Base-by-base conservation (phyloP, 306 rosid genomes). In the Ziziphus jujuba region DNA sequence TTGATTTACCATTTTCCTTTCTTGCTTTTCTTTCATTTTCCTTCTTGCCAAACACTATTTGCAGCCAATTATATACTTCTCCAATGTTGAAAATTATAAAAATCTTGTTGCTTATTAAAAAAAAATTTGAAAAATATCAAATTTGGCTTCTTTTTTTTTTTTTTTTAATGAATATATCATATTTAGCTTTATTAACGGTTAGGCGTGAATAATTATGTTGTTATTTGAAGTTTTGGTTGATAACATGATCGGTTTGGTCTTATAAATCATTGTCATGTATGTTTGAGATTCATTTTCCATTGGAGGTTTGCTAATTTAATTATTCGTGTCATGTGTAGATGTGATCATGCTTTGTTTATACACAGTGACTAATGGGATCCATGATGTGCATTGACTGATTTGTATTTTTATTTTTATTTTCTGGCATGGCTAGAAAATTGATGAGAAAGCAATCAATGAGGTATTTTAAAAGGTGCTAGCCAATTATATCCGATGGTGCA, bases 401-500 rank as follows among this genome's bases (percentile, higher is more conserved):
- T 17, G 33, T 38, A n/a, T n/a, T n/a, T 61, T n/a, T 61, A 20
- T 55, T 56, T 23, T 45, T 16, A 19, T 15, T 61, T 62, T 44
- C 45, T 56, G 40, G 66, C 47, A 28, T 82, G 56, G 45, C 16
- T 87, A 93, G 98, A 93, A 93, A 84, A 73, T 93, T 72, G 95
- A 93, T 59, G 97, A 93, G 84, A 84, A 83, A 72, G 85, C 96
- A 56, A 81, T 93, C 80, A 80, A 90, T 52, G 91, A 80, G 58
- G 97, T 90, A 60, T 84, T 93, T 84, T 61, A 75, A 82, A 93
- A 86, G 85, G 96, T 83, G 73, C 91, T 93, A 56, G 96, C 85
- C 82, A 93, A 93, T 75, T 93, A 93, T 83, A 88, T 83, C 63
- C 86, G 66, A 69, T 93, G 98, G 97, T 93, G 98, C 78, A 82